A percentile compares a stretch with the other conserved stretches of the same genome.
Evolutionary conservation across 1,284 basidiomycete genomes (phyloP).

Genomic region (Fomitopsis betulina): DNA sequence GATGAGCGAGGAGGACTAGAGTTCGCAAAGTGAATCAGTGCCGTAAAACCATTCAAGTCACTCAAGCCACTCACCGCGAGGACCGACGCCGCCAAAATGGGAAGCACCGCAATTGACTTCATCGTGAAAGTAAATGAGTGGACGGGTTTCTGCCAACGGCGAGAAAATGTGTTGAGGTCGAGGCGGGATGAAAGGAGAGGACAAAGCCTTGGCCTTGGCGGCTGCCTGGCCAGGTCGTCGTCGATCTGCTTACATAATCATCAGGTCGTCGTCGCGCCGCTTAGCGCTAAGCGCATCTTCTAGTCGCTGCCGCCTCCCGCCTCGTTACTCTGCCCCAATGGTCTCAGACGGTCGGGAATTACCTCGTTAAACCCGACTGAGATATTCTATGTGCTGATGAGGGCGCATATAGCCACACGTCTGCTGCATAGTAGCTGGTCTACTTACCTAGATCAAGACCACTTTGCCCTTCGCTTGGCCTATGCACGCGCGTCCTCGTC

Average conservation of each 20-base stretch:
- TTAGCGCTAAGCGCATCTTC: too few relatives aligned
- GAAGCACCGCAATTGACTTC: conserved; percentile 44
- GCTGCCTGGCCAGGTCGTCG: neutral
- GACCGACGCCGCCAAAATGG: conserved; percentile 41
- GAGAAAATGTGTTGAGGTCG: conserved; percentile 21
- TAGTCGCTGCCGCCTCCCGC: too few relatives aligned
- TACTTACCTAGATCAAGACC: too few relatives aligned
- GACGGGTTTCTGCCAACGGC: conserved; percentile 43
- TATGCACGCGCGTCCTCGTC: too few relatives aligned
- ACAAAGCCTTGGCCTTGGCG: neutral
- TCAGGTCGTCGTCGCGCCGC: too few relatives aligned
- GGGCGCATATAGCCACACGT: too few relatives aligned
- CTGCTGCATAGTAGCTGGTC: too few relatives aligned
- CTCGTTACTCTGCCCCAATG: too few relatives aligned
- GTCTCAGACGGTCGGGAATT: too few relatives aligned
- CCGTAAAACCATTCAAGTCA: neutral
- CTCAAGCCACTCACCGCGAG: conserved; percentile 29
- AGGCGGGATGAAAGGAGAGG: neutral
- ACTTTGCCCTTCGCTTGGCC: too few relatives aligned
- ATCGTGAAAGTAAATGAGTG: conserved; percentile 45
- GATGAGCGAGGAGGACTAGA: conserved; percentile 43
- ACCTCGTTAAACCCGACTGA: too few relatives aligned
- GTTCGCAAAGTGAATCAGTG: neutral
- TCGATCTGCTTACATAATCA: neutral
- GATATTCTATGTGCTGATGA: too few relatives aligned